phyloP scores from a whole-genome alignment of 495 filamentous ascomycete species.

The Penicillium dipodomyicola region DNA sequence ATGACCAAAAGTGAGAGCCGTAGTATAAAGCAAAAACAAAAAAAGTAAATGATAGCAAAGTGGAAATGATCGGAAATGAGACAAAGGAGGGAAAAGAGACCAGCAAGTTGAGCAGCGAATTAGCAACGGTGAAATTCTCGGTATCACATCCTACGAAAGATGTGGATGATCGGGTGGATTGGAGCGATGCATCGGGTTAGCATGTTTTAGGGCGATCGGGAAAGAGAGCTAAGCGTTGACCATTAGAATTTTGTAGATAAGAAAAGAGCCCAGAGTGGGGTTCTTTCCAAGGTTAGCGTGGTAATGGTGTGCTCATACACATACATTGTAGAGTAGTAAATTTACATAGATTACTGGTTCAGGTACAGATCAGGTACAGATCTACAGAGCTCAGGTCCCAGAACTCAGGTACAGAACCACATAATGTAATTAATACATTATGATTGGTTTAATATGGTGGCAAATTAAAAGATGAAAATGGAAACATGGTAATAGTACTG shows the following conservation, averaged over 20 bases:
- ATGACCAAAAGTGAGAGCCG: conserved; percentile 3
- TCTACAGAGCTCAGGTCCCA: too few species aligned
- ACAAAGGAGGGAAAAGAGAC: not conserved
- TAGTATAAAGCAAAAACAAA: conserved; percentile 1
- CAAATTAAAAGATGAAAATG: not conserved
- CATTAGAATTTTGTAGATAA: not conserved
- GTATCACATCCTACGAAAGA: conserved; percentile 1
- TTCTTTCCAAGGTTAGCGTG: not conserved
- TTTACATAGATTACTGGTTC: not conserved
- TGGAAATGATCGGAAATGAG: not conserved
- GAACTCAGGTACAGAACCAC: conserved; percentile 1
- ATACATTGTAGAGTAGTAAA: not conserved
- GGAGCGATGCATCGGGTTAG: conserved; percentile 5
- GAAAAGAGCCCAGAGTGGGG: not conserved
- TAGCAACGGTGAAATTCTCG: conserved; percentile 8
- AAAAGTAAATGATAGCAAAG: not conserved
- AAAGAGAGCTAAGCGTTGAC: not conserved
- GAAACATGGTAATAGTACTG: not conserved
- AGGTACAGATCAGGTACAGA: conserved; percentile 5
- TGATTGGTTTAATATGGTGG: not conserved
- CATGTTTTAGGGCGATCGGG: conserved; percentile 6
- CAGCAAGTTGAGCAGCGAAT: not conserved
- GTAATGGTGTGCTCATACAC: not conserved
- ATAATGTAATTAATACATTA: not conserved
- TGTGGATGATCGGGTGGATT: not conserved